Evolutionary conservation across 495 filamentous ascomycete species (phyloP).

Genomic region (Achaetomiella virescens): DNA sequence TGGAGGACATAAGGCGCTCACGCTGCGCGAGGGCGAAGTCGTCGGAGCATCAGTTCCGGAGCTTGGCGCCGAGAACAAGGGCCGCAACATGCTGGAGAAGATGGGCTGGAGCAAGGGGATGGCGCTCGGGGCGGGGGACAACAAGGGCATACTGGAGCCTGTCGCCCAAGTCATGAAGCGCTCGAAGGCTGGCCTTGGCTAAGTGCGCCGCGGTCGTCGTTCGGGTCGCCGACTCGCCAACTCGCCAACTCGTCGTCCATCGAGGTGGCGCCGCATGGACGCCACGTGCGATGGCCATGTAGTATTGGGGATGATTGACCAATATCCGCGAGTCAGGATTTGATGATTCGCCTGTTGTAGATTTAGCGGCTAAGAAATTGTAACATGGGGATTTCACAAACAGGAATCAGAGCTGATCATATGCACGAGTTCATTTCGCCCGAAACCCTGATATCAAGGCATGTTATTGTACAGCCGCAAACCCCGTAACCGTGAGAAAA

Average conservation of each 20-base stretch:
- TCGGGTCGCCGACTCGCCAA: too few species aligned
- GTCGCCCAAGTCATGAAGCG: constrained; percentile 86
- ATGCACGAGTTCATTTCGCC: constrained; percentile 58
- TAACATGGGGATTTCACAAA: neutral
- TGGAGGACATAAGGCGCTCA: constrained; percentile 34
- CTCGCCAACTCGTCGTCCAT: too few species aligned
- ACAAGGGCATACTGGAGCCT: constrained; percentile 82
- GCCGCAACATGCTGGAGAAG: constrained; percentile 86
- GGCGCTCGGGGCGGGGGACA: constrained; percentile 73
- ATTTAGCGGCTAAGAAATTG: neutral
- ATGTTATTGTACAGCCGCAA: constrained; percentile 72
- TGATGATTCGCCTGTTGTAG: neutral
- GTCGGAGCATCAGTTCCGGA: constrained; percentile 82
- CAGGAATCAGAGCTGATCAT: constrained; percentile 40
- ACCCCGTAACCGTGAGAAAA: constrained; percentile 60
- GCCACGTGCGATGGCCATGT: too few species aligned
- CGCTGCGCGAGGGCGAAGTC: constrained; percentile 79
- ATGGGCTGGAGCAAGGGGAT: constrained; percentile 95
- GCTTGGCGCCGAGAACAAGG: constrained; percentile 75
- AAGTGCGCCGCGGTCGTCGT: constrained; percentile 25
- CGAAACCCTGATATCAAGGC: constrained; percentile 55
- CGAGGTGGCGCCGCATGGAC: neutral
- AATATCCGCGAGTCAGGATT: neutral
- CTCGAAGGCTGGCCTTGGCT: constrained; percentile 76
- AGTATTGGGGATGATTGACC: neutral